Base-by-base conservation (phyloP, 2,329 filamentous ascomycete genomes). In the Arthrobotrys conoides region DNA sequence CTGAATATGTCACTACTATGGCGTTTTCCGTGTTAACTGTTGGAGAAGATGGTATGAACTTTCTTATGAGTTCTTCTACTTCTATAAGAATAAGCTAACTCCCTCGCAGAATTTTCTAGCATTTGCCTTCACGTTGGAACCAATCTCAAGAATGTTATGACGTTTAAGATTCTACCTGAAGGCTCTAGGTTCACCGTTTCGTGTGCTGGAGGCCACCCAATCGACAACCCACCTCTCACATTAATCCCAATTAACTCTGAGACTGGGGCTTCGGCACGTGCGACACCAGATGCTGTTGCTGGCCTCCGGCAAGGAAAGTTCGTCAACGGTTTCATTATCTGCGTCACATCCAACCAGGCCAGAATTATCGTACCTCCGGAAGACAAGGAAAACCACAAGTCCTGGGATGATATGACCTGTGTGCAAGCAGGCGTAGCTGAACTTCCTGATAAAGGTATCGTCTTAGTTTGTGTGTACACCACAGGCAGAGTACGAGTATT, bases 21-120 rank as follows among this genome's bases (percentile, higher is more conserved):
- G 93, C 97, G 83, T 99, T 98, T 85, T 93, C 93, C 67, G 93
- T 97, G 57, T 91, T 99, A 90, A 96, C 92, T 2, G 86, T 97
- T 3, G 96, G 98, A 51, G 92, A 91, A n/a, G 95, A 98, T 83
- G 90, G 87, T 88, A 84, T 81, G 83, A 22, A 57, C 53, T 22
- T 20, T 10, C 36, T 68, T 30, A 24, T 1, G 33, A 16, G 33
- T 10, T 12, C 55, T 20, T 36, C 4, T 30, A 41, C 12, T 49
- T 20, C 22, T 46, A 53, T 46, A 14, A 10, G n/a, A 1, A 46
- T 22, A 18, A 18, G 8, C 44, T 18, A 24, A 61, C 83, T 85
- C 76, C 86, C 70, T 18, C 36, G 6, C 70, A 88, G 89, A 93
- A 80, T 99, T 97, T 83, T 98, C 96, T 0, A 97, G 94, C 82